phyloP scores from a whole-genome alignment of 2,329 filamentous ascomycete genomes.

The Lecanoromycetidae sp. region DNA sequence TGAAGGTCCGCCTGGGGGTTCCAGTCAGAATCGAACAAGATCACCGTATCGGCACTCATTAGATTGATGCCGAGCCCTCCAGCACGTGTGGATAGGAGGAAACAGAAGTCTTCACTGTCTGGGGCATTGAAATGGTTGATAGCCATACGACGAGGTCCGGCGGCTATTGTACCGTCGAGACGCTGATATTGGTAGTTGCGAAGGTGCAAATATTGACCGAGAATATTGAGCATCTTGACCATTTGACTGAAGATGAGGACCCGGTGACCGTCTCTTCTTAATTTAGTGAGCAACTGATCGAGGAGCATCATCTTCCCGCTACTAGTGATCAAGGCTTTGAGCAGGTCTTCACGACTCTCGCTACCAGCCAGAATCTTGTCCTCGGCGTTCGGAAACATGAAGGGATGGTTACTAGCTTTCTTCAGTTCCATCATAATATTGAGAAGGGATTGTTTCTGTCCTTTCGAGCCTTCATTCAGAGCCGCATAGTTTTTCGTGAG shows the following conservation, averaged over 20 bases:
- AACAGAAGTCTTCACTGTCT: constrained; percentile 90
- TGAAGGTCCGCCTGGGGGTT: constrained; percentile 97
- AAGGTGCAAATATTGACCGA: constrained; percentile 84
- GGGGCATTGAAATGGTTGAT: constrained; percentile 99
- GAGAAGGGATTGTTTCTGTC: constrained; percentile 85
- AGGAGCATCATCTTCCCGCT: constrained; percentile 99
- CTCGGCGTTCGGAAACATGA: constrained; percentile 93
- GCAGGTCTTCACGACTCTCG: constrained; percentile 70
- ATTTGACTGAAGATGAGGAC: constrained; percentile 99
- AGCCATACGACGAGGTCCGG: constrained; percentile 74
- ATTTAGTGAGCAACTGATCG: constrained; percentile 84
- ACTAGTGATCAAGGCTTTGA: constrained; percentile 87
- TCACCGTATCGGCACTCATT: constrained; percentile 96
- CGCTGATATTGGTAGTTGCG: constrained; percentile 93
- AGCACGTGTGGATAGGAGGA: constrained; percentile 85
- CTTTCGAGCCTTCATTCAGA: constrained; percentile 76
- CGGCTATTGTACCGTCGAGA: constrained; percentile 86
- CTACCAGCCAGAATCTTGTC: constrained; percentile 75
- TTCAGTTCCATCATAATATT: constrained; percentile 99
- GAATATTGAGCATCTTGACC: constrained; percentile 96
- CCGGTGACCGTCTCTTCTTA: constrained; percentile 86
- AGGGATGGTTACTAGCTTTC: constrained; percentile 96
- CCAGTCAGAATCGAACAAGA: constrained; percentile 98
- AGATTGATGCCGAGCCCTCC: constrained; percentile 97
- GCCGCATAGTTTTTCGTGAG: constrained; percentile 92